phyloP scores from a whole-genome alignment of 805 yeast genomes.

The Cyberlindnera meyerae region DNA sequence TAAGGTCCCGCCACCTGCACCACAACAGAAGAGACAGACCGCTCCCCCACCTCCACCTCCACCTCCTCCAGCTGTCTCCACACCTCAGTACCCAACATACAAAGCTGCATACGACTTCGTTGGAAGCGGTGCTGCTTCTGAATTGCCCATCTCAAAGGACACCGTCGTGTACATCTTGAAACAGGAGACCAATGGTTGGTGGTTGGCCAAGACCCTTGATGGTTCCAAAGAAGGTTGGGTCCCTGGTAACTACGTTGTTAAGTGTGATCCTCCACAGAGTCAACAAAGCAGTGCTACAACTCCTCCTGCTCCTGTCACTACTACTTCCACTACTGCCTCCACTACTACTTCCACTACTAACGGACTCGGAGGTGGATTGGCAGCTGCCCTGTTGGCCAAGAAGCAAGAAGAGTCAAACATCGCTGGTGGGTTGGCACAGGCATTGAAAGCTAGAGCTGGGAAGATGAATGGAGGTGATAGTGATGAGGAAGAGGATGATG shows the following conservation, averaged over 20 bases:
- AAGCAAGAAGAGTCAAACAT: slow-evolving; percentile 54
- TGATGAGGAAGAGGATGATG: slow-evolving; percentile 67
- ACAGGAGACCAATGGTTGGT: slow-evolving; percentile 89
- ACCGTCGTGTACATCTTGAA: slow-evolving; percentile 67
- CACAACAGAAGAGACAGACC: slow-evolving; percentile 30
- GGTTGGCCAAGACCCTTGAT: slow-evolving; percentile 73
- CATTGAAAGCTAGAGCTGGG: slow-evolving; percentile 74
- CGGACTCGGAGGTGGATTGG: slow-evolving; percentile 50
- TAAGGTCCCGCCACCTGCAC: slow-evolving; percentile 23
- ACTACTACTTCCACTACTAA: background rate
- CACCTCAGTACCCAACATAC: slow-evolving; percentile 70
- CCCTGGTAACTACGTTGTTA: slow-evolving; percentile 84
- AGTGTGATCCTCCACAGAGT: slow-evolving; percentile 42
- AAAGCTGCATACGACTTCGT: slow-evolving; percentile 85
- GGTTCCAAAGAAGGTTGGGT: slow-evolving; percentile 92
- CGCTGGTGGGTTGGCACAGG: slow-evolving; percentile 88
- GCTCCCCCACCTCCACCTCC: slow-evolving; percentile 56
- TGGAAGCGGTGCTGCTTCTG: slow-evolving; percentile 80
- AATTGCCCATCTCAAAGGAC: slow-evolving; percentile 71
- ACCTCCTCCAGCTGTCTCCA: slow-evolving; percentile 59
- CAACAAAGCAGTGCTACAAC: slow-evolving; percentile 34
- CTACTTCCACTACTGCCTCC: slow-evolving; percentile 31
- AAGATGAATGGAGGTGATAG: slow-evolving; percentile 55
- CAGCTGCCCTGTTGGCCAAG: slow-evolving; percentile 63
- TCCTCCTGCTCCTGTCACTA: slow-evolving; percentile 31